phyloP scores from a whole-genome alignment of 2,329 filamentous ascomycete species.

The Fusarium buharicum region DNA sequence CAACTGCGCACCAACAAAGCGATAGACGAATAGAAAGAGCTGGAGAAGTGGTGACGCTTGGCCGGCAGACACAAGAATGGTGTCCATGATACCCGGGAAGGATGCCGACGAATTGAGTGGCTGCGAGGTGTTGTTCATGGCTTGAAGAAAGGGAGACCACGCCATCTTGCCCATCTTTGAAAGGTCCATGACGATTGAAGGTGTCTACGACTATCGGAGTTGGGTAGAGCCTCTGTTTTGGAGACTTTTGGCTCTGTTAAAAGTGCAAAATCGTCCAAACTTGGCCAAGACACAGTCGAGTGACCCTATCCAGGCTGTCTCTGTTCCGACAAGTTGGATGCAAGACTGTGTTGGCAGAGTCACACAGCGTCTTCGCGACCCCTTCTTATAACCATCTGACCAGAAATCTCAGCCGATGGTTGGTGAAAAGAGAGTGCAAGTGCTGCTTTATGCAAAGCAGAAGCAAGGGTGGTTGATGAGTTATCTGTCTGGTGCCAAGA shows the following conservation, averaged over 20 bases:
- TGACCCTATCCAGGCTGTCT: not conserved
- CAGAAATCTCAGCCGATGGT: not conserved
- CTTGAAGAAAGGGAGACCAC: slow-evolving; percentile 45
- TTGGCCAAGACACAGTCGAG: not conserved
- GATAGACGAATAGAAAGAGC: slow-evolving; percentile 58
- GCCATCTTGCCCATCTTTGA: slow-evolving; percentile 45
- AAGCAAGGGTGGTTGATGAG: not conserved
- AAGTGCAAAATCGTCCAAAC: not conserved
- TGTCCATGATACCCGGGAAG: slow-evolving; percentile 54
- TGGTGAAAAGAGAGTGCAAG: slow-evolving; percentile 1
- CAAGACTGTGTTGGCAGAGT: slow-evolving; percentile 35
- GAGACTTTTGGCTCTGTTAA: not conserved
- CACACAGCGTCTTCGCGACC: slow-evolving; percentile 18
- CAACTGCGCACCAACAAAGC: slow-evolving; percentile 56
- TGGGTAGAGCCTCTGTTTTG: not conserved
- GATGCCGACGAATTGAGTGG: slow-evolving; percentile 35
- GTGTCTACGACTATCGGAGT: not conserved
- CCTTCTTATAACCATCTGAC: slow-evolving; percentile 19
- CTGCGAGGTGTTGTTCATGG: slow-evolving; percentile 32
- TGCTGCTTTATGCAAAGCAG: not conserved
- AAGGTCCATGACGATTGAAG: slow-evolving; percentile 36
- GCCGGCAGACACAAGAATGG: slow-evolving; percentile 58
- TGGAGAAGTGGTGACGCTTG: slow-evolving; percentile 55
- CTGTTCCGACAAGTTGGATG: slow-evolving; percentile 15
- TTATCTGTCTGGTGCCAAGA: not conserved